Evolutionary conservation across 306 rosid species (phyloP).

Genomic region (Luffa acutangula): DNA sequence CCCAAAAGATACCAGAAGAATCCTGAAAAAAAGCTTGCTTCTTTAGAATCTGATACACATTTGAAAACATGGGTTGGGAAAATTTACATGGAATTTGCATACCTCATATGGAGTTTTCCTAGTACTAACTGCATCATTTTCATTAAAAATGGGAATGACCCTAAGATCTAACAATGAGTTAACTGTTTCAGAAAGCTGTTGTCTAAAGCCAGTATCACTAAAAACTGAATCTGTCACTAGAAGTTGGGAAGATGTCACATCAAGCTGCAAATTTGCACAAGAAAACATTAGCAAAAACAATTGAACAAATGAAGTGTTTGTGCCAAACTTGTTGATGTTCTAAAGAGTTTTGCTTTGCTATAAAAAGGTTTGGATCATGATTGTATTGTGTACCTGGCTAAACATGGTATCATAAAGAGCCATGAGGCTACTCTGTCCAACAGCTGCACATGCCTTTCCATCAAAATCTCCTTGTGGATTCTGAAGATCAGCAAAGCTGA

Average conservation of each 20-base stretch:
- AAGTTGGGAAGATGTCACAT: conserved; percentile 87
- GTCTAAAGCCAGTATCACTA: conserved; percentile 52
- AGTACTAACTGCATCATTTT: conserved; percentile 88
- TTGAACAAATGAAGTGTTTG: neutral
- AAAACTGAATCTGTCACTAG: conserved; percentile 79
- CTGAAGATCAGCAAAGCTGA: conserved; percentile 84
- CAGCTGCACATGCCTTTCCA: conserved; percentile 92
- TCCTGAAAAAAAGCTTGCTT: conserved; percentile 46
- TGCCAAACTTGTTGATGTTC: neutral
- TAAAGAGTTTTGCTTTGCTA: neutral
- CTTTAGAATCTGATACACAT: conserved; percentile 12
- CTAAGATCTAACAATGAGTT: conserved; percentile 42
- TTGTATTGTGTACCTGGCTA: conserved; percentile 44
- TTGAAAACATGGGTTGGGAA: conserved; percentile 7
- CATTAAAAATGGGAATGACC: conserved; percentile 83
- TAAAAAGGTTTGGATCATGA: neutral
- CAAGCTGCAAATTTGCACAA: conserved; percentile 51
- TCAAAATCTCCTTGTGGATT: conserved; percentile 55
- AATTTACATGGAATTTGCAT: conserved; percentile 11
- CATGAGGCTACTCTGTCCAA: conserved; percentile 94
- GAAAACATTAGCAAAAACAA: neutral
- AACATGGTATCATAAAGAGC: conserved; percentile 91
- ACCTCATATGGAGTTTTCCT: conserved; percentile 81
- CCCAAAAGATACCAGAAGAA: conserved; percentile 89
- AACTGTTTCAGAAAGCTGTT: conserved; percentile 71